Percentiles rank a stretch among this genome's conserved stretches.
These are phyloP conservation scores for Pichia gijzeniarum DNA, from an alignment of 805 yeast genomes.

Conservation along the genomic window DNA sequence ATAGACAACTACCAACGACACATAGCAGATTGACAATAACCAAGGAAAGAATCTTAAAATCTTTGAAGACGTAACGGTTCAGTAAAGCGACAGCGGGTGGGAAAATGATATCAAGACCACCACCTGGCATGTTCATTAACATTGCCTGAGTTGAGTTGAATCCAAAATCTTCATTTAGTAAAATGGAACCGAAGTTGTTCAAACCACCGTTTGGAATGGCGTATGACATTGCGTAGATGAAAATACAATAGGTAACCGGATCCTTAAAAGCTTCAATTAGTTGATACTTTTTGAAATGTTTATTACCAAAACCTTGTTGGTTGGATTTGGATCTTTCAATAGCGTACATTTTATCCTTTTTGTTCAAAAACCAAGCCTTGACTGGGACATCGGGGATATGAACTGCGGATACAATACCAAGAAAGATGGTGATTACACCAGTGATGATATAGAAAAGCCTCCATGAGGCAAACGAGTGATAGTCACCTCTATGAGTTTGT, in stretches of 20 bases:
- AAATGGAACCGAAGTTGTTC: slow-evolving; percentile 25
- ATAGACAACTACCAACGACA: slow-evolving; percentile 5
- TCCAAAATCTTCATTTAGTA: slow-evolving; percentile 17
- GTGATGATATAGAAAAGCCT: slow-evolving; percentile 50
- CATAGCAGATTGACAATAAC: slow-evolving; percentile 7
- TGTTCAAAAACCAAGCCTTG: slow-evolving; percentile 29
- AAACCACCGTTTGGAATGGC: slow-evolving; percentile 30
- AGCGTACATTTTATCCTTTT: slow-evolving; percentile 32
- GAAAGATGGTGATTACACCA: slow-evolving; percentile 50
- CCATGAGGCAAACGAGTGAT: slow-evolving; percentile 43
- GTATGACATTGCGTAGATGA: slow-evolving; percentile 20
- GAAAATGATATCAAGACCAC: slow-evolving; percentile 16
- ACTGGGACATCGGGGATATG: slow-evolving; percentile 34
- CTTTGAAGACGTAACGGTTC: slow-evolving; percentile 4
- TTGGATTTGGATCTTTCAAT: slow-evolving; percentile 28
- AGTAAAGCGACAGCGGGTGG: slow-evolving; percentile 6
- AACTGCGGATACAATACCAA: slow-evolving; percentile 41
- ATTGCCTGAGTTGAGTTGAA: slow-evolving; percentile 14
- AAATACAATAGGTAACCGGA: slow-evolving; percentile 17
- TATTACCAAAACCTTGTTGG: slow-evolving; percentile 32
- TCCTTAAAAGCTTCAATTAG: slow-evolving; percentile 39
- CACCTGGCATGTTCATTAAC: slow-evolving; percentile 16
- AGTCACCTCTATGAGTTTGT: slow-evolving; percentile 2
- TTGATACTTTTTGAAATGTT: slow-evolving; percentile 42
- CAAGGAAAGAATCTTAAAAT: slow-evolving; percentile 7